Conservation (phyloP, 257 asterid genomes). For the Leptodermis oblonga region DNA sequence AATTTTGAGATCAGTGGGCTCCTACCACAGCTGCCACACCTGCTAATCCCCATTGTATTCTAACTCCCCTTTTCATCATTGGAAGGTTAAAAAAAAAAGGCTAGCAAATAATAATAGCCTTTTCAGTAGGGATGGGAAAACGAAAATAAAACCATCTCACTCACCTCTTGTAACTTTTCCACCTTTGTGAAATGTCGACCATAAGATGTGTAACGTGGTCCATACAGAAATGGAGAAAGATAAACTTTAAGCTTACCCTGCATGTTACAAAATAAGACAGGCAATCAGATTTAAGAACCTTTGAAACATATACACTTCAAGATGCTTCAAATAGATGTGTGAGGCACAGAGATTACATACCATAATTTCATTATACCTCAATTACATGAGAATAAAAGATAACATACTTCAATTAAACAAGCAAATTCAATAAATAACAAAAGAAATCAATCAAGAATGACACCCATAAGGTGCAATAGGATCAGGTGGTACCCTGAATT, state of each 20-base stretch:
- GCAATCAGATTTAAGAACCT: not conserved
- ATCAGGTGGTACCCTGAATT: constrained; percentile 58
- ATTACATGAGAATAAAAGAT: too few species aligned
- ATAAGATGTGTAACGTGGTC: constrained; percentile 84
- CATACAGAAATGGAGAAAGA: constrained; percentile 72
- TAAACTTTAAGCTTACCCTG: constrained; percentile 55
- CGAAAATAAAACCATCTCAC: constrained; percentile 25
- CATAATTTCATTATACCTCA: not conserved
- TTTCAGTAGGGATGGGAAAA: not conserved
- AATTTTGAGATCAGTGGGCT: not conserved
- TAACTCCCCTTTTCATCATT: not conserved
- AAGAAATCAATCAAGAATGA: not conserved
- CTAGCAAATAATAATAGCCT: not conserved
- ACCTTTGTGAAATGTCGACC: constrained; percentile 90
- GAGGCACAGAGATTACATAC: not conserved
- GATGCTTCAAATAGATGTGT: not conserved
- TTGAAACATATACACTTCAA: not conserved
- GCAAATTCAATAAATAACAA: not conserved
- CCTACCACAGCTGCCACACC: not conserved
- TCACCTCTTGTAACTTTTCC: constrained; percentile 74
- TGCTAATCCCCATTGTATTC: not conserved
- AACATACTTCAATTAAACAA: not conserved
- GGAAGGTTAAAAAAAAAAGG: not conserved
- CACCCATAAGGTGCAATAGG: not conserved
- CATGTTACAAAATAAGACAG: constrained; percentile 25